Percentiles rank a stretch among this genome's conserved stretches.
Conservation (phyloP, 2,329 filamentous ascomycete genomes). For the Rhinocladiella mackenziei region DNA sequence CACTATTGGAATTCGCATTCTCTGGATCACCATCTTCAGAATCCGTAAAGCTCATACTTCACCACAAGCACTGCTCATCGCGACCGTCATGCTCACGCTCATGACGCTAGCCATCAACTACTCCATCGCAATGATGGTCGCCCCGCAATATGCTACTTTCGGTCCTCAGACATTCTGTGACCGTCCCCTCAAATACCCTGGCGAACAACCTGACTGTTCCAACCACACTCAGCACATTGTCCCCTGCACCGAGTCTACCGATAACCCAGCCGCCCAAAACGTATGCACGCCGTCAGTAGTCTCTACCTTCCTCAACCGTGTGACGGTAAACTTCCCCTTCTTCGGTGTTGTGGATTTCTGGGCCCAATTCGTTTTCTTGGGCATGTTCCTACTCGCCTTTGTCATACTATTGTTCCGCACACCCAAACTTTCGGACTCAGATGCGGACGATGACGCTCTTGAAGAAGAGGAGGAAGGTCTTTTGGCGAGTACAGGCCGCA, state of each 20-base stretch:
- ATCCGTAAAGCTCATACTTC: conserved; percentile 85
- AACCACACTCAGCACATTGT: conserved; percentile 67
- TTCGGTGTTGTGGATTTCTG: conserved; percentile 93
- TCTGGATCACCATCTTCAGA: conserved; percentile 91
- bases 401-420: conserved; percentile 73
- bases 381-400: conserved; percentile 76
- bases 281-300: conserved; percentile 90
- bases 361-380: conserved; percentile 90
- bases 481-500: conserved; percentile 73
- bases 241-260: conserved; percentile 73
- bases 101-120: conserved; percentile 92
- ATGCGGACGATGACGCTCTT: conserved; percentile 75
- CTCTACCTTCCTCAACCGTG: conserved; percentile 87
- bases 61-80: conserved; percentile 85
- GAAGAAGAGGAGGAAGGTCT: conserved; percentile 94
- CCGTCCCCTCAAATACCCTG: conserved; percentile 58
- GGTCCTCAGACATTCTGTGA: conserved; percentile 94
- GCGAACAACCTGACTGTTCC: conserved; percentile 70
- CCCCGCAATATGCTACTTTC: conserved; percentile 90
- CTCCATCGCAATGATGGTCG: conserved; percentile 85
- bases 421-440: conserved; percentile 69
- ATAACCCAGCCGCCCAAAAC: conserved; percentile 65
- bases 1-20: conserved; percentile 84
- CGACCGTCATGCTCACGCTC: conserved; percentile 84
- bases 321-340: conserved; percentile 91